A percentile compares a stretch with the other conserved stretches of the same genome.
Conservation (phyloP, 345 rosid genomes). For the thale cress (Arabidopsis thaliana) region TAIR10.1 NC_003071.7:16340501-16341000, state of each 20-base stretch:
- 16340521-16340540: conserved; percentile 35
- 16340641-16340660: conserved; percentile 32
- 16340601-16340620: conserved; percentile 45
- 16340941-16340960: neutral
- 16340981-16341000: neutral
- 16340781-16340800: conserved; percentile 26
- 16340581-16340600: conserved; percentile 37
- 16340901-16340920: conserved; percentile 12
- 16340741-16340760: conserved; percentile 22
- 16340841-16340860: conserved; percentile 23
- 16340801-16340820: neutral
- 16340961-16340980: neutral
- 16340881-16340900: conserved; percentile 11
- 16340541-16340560: conserved; percentile 29
- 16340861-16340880: conserved; percentile 21
- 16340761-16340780: conserved; percentile 16
- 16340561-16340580: conserved; percentile 39
- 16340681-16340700: conserved; percentile 34
- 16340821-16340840: conserved; percentile 11
- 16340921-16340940: conserved; percentile 24
- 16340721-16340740: conserved; percentile 25
- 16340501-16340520: conserved; percentile 29
- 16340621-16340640: conserved; percentile 35
- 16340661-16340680: conserved; percentile 2
- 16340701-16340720: conserved; percentile 41